Conservation (phyloP, 352 stramenopile genomes). For the Phytophthora crassamura region DNA sequence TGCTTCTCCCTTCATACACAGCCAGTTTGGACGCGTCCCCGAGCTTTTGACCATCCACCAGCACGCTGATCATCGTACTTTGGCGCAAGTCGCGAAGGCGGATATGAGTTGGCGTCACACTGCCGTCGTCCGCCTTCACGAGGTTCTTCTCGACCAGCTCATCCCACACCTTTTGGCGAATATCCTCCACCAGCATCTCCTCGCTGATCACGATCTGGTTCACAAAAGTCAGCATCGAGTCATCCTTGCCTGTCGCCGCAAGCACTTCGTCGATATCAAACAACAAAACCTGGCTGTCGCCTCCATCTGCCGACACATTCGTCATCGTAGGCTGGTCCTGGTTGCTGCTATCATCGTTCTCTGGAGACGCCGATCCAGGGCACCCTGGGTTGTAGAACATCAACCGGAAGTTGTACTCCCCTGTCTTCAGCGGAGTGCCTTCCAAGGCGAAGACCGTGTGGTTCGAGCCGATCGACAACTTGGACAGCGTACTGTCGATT, state of each 20-base stretch:
- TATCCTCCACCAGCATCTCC: conserved; percentile 77
- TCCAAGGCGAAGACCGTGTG: conserved; percentile 71
- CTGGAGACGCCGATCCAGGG: conserved; percentile 3
- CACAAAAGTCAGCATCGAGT: conserved; percentile 60
- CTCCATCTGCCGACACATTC: conserved; percentile 6
- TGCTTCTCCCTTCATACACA: conserved; percentile 79
- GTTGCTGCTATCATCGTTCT: conserved; percentile 18
- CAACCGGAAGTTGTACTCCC: conserved; percentile 83
- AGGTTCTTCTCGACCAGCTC: conserved; percentile 59
- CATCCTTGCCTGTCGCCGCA: conserved; percentile 56
- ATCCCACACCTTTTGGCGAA: conserved; percentile 58
- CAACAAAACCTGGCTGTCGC: conserved; percentile 33
- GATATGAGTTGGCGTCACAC: conserved; percentile 48
- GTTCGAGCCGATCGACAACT: conserved; percentile 76
- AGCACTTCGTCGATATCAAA: conserved; percentile 75
- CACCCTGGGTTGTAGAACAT: conserved; percentile 55
- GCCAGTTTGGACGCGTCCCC: conserved; percentile 72
- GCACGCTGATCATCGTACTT: conserved; percentile 69
- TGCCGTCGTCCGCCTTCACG: conserved; percentile 24
- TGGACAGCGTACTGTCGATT: conserved; percentile 77
- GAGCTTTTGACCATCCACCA: conserved; percentile 68
- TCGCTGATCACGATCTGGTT: conserved; percentile 77
- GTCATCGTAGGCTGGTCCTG: conserved; percentile 34
- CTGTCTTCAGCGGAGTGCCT: conserved; percentile 66
- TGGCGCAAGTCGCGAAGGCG: conserved; percentile 74